phyloP scores from a whole-genome alignment of 1,284 basidiomycete species.

The Spongispora temasekensis region DNA sequence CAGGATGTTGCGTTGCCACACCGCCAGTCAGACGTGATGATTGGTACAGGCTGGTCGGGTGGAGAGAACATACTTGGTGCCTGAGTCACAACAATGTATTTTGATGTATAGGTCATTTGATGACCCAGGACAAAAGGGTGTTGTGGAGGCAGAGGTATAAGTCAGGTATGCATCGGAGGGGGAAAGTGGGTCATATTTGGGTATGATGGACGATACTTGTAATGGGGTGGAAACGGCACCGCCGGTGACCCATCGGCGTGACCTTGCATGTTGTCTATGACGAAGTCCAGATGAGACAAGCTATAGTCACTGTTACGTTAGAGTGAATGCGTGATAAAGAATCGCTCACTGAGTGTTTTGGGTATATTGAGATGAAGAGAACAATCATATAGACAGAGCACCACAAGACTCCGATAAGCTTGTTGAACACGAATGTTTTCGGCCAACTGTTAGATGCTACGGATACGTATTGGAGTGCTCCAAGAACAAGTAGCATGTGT shows the following conservation, averaged over 20 bases:
- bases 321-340: neutral
- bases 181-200: slow-evolving; percentile 27
- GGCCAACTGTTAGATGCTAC: slow-evolving; percentile 74
- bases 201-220: slow-evolving; percentile 6
- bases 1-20: slow-evolving; percentile 67
- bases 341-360: slow-evolving; percentile 70
- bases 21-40: slow-evolving; percentile 83
- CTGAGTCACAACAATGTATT: slow-evolving; percentile 38
- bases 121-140: slow-evolving; percentile 46
- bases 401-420: slow-evolving; percentile 76
- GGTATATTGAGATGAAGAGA: slow-evolving; percentile 68
- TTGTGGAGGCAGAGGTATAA: slow-evolving; percentile 59
- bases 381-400: slow-evolving; percentile 85
- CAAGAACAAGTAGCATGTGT: slow-evolving; percentile 59
- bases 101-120: slow-evolving; percentile 79
- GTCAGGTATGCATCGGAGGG: slow-evolving; percentile 40
- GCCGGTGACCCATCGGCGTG: too few relatives aligned
- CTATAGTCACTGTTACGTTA: slow-evolving; percentile 39
- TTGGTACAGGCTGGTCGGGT: slow-evolving; percentile 60
- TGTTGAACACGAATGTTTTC: slow-evolving; percentile 74
- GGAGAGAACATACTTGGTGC: slow-evolving; percentile 52
- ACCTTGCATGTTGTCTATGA: slow-evolving; percentile 39
- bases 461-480: slow-evolving; percentile 72
- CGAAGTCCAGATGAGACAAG: slow-evolving; percentile 74
- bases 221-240: too few relatives aligned